Evolutionary conservation across 305 asterid genomes (phyloP), one percentile per base, ranked within the genome.

Genomic region (Fraxinus velutina): DNA sequence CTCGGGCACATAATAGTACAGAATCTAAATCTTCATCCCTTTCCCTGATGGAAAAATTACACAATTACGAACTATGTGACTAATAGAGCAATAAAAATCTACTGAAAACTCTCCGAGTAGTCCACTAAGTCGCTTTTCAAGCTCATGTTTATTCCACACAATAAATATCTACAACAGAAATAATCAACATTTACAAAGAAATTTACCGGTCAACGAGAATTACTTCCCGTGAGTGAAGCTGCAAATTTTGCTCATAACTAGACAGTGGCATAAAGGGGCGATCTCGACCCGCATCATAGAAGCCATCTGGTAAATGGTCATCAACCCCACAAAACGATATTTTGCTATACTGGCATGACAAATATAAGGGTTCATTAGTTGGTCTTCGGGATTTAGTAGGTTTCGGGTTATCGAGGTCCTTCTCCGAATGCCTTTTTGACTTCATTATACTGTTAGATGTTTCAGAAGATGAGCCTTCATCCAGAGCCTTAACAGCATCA

Each of bases 271-370:
- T 82, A 88, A 94, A 95, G 50, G 97, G 98, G 9, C 97, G 92
- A 86, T 95, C 97, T 81, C 99, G 87, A 32, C 99, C 99, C 13
- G 97, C 97, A 81, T 95, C 99, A 87, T 92, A 95, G 86, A 95
- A 95, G 27, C 99, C 99, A 89, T 95, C 99, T 27, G 94, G 93
- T 79, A 95, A 85, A 86, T 80, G 84, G 85, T 95, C 98, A 30
- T 84, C 90, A 82, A 85, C 83, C 22, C 97, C 93, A 87, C 97
- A 92, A 88, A 90, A 91, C 19, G 99, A 95, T 83, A 50, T 83
- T 87, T 87, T 89, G 81, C 88, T 95, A 85, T 94, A 95, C 80
- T 91, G 93, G 89, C 87, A 84, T 13, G 99, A 93, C 78, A 91
- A 33, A 36, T 74, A 85, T 79, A 89, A 87, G 21, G 91, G 92